Evolutionary conservation across 768 basidiomycete genomes (phyloP), one percentile per base, ranked within the genome.

Genomic region (Termitomyces sp.): DNA sequence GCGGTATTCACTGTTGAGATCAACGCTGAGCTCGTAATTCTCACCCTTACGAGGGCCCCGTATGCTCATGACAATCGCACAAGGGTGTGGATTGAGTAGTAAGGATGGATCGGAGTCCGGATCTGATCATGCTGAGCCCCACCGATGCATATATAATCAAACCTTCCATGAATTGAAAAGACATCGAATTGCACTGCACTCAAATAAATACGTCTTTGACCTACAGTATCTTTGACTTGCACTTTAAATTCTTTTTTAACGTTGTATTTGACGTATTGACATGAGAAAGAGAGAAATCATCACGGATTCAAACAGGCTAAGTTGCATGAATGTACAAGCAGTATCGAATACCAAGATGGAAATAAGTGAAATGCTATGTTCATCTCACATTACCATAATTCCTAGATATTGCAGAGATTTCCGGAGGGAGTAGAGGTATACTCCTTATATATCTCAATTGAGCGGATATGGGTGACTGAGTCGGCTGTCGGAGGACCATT

Each of bases 21-120:
- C 96, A 54, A 93, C 87, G 54, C 91, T 86, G 69, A 98, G 89
- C 75, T 98, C 96, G 72, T 87, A 98, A 79, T 97, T 97, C 77
- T 97, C 94, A 67, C 95, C 94, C 79, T 85, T 83, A 57, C 81
- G 72, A 53, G 78, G 84, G 66, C 79, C 81, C 58, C 83, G 79
- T 68, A 83, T 68, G 72, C 74, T 78, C 77, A 79, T 79, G 59
- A 66, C 61, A 56, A 61, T 58, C 35, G 55, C 41, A 43, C 37
- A 30, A 45, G 45, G 22, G 15, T 28, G 15, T 51, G 38, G 37
- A 41, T 37, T 24, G 55, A 45, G 50, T 19, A 45, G 50, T 19
- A 15, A 42, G 32, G 26, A 51, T 40, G 49, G 34, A 41, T 62
- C 58, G 56, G 54, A 62, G 43, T 50, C 40, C 53, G 58, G 55